Percentiles rank a stretch among this genome's conserved stretches.
Conservation (phyloP, 352 stramenopile species). For the Aphanomyces euteiches region DNA sequence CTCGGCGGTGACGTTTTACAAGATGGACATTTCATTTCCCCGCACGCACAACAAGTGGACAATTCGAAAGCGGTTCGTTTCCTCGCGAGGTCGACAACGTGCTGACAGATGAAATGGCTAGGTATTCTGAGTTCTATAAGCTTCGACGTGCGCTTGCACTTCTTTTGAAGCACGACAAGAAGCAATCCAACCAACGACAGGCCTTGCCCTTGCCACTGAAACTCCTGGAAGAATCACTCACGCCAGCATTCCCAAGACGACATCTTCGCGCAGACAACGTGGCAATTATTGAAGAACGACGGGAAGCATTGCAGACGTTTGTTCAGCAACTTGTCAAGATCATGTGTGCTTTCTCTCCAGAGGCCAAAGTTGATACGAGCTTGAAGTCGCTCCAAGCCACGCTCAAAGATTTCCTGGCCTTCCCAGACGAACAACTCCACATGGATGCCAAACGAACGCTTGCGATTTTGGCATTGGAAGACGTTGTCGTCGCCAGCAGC, state of each 20-base stretch:
- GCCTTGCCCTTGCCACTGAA: slow-evolving; percentile 40
- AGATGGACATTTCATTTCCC: slow-evolving; percentile 85
- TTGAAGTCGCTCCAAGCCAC: slow-evolving; percentile 62
- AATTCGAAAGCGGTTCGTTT: slow-evolving; percentile 58
- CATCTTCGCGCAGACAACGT: slow-evolving; percentile 69
- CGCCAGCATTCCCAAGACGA: slow-evolving; percentile 58
- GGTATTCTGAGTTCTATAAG: slow-evolving; percentile 80
- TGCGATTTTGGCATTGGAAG: slow-evolving; percentile 73
- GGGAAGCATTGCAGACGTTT: slow-evolving; percentile 63
- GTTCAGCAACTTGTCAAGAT: slow-evolving; percentile 80
- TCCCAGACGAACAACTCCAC: slow-evolving; percentile 83
- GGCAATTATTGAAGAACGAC: slow-evolving; percentile 69
- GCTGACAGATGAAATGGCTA: neutral
- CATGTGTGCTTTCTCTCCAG: slow-evolving; percentile 61
- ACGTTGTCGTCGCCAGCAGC: slow-evolving; percentile 70
- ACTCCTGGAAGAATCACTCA: slow-evolving; percentile 51
- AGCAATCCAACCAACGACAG: slow-evolving; percentile 22
- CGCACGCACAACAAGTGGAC: slow-evolving; percentile 83
- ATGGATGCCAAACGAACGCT: slow-evolving; percentile 80
- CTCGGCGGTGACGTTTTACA: slow-evolving; percentile 70
- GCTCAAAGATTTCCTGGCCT: slow-evolving; percentile 76
- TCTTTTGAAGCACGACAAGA: slow-evolving; percentile 67
- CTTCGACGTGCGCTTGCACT: slow-evolving; percentile 57
- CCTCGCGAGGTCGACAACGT: neutral
- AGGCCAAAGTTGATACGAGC: slow-evolving; percentile 7